Evolutionary conservation across 1,139 yeast genomes (phyloP).

Genomic region (Scheffersomyces cryptocercus): DNA sequence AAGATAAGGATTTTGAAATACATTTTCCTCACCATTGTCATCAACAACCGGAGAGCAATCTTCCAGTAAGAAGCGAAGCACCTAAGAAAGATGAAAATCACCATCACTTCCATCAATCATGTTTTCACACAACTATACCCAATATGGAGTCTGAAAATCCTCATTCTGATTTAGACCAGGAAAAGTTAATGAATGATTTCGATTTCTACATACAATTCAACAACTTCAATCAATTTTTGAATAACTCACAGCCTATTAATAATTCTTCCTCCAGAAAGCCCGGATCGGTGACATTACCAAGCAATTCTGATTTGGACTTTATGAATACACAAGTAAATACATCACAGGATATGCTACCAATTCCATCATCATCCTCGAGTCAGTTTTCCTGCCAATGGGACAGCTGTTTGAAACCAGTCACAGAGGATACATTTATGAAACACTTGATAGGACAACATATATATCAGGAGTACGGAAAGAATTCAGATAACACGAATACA

Average conservation of each 20-base stretch:
- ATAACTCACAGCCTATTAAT: constrained; percentile 1
- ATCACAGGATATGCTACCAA: background rate
- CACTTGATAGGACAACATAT: constrained; percentile 65
- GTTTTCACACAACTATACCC: constrained; percentile 47
- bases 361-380: background rate
- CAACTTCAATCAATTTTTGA: constrained; percentile 28
- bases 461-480: constrained; percentile 23
- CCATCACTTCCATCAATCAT: constrained; percentile 44
- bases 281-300: too few species aligned
- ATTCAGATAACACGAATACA: constrained; percentile 6
- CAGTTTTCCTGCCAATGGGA: constrained; percentile 56
- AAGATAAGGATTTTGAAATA: constrained; percentile 19
- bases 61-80: background rate
- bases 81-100: constrained; percentile 5
- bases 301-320: background rate
- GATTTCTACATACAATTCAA: constrained; percentile 47
- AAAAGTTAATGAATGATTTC: constrained; percentile 33
- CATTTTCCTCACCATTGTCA: constrained; percentile 46
- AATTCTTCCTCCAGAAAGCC: background rate
- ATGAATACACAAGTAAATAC: background rate
- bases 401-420: constrained; percentile 44
- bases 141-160: constrained; percentile 13
- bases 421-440: constrained; percentile 47
- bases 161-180: constrained; percentile 3
- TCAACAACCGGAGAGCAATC: constrained; percentile 11